phyloP scores from a whole-genome alignment of 805 yeast genomes.

The Clavispora fructus region DNA sequence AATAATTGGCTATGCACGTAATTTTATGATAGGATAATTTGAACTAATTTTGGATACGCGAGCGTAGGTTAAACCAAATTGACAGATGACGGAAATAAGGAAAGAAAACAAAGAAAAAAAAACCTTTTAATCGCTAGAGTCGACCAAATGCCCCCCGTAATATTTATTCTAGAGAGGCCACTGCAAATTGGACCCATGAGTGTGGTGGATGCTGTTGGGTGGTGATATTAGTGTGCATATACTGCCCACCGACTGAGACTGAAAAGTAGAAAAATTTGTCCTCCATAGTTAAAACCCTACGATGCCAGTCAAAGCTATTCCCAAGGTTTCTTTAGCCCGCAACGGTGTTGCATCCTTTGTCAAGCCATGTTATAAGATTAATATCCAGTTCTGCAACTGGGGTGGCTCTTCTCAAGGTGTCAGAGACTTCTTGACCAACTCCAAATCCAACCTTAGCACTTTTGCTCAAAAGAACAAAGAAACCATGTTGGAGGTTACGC shows the following conservation, averaged over 20 bases:
- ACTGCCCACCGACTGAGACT: neutral
- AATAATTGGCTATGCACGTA: neutral
- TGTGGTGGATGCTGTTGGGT: neutral
- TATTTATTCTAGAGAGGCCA: no score
- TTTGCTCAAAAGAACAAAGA: conserved; percentile 60
- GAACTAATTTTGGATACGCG: neutral
- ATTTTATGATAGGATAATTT: neutral
- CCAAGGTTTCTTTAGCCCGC: conserved; percentile 55
- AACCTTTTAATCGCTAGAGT: no score
- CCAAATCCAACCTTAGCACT: conserved; percentile 29
- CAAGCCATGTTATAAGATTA: conserved; percentile 67
- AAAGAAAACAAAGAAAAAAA: no score
- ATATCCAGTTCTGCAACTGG: conserved; percentile 85
- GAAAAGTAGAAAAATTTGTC: neutral
- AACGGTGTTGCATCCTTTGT: conserved; percentile 76
- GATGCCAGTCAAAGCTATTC: conserved; percentile 58
- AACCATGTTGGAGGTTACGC: conserved; percentile 65
- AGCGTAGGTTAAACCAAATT: neutral
- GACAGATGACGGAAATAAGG: no score
- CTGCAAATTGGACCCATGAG: no score
- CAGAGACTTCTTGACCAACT: conserved; percentile 29
- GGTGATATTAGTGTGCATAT: neutral
- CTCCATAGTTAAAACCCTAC: neutral
- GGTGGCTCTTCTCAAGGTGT: conserved; percentile 92
- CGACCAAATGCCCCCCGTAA: no score